Base-by-base conservation (phyloP, 208 protist genomes). In the Acanthamoeba castellanii region DNA sequence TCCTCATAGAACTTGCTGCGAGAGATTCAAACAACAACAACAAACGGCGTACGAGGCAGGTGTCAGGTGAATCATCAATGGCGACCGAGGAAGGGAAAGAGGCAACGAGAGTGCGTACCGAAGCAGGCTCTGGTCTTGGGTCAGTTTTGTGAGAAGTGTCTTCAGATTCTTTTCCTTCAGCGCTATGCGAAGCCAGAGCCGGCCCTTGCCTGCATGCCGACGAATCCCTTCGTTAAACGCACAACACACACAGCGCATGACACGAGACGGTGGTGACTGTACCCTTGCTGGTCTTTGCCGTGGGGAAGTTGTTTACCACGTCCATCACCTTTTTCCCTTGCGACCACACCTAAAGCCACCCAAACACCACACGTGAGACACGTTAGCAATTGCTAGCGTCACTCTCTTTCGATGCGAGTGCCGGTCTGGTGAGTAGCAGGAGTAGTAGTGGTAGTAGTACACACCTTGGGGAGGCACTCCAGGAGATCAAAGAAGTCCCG, bases 81-180 rank as follows among this genome's bases (percentile, higher is more conserved):
- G 5, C 5, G 42, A 8, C 42, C 34, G n/a, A 16, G 1, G 22
- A 90, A 27, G 47, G 22, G 32, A 55, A 37, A 68, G 84, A 90
- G 50, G 14, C 14, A 27, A 45, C 1, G 42, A 16, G 37, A 8
- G 25, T 14, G 50, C n/a, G 18, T 30, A 90, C 84, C 84, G 55
- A 11, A 92, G 55, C 32, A 92, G 34, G 27, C 6, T 32, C 8
- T 76, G 59, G 34, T 92, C 85, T 27, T 45, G 64, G 1, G 85
- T 92, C 9, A 92, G 85, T 27, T 72, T 92, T 14, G 20, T 30
- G 20, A 92, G 85, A 8, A 47, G 45, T 18, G 55, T 92, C 34
- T 92, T 37, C 37, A 92, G 37, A 30, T 92, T 92, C 64, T 72
- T 68, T 27, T 92, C 85, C 64, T 92, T 92, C 27, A 92, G 85